A percentile compares a stretch with the other conserved stretches of the same genome.
These are phyloP conservation scores for Fusarium camptoceras DNA, from an alignment of 2,329 filamentous ascomycete species.

Conservation along the genomic window DNA sequence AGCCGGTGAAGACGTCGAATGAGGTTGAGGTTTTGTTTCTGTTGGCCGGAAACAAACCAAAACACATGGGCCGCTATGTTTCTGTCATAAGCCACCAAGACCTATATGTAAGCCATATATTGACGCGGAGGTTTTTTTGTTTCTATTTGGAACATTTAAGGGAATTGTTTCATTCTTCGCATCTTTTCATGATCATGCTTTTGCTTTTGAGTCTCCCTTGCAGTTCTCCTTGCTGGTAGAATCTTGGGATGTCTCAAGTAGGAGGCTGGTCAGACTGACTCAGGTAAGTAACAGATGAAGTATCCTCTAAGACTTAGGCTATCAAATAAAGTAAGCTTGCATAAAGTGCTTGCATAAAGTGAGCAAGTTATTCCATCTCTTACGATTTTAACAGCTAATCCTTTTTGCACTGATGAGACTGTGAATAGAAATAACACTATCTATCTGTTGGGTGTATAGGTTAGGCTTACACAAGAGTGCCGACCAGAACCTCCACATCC, in stretches of 20 bases:
- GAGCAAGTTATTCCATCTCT: neutral
- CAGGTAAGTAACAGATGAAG: too few relatives aligned
- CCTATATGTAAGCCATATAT: neutral
- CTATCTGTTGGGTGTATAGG: too few relatives aligned
- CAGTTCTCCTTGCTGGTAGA: neutral
- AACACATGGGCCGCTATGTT: neutral
- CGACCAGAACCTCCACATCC: too few relatives aligned
- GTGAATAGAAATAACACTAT: too few relatives aligned
- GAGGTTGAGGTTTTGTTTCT: neutral
- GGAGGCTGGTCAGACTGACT: neutral
- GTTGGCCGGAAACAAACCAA: neutral
- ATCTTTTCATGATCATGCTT: neutral
- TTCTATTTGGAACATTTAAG: slow-evolving; percentile 8
- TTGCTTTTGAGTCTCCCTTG: neutral
- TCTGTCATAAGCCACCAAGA: slow-evolving; percentile 8
- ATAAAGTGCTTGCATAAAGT: neutral
- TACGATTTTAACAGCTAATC: neutral
- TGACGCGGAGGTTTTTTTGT: slow-evolving; percentile 7
- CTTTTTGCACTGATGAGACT: too few relatives aligned
- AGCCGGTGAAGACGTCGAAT: slow-evolving; percentile 23
- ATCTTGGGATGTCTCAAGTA: neutral
- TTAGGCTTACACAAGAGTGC: too few relatives aligned
- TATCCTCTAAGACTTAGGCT: neutral
- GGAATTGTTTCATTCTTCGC: neutral
- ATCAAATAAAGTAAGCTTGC: neutral